These are phyloP conservation scores for Coix lacrymajobi DNA, from an alignment of 176 grass and related monocot species.

Conservation along the genomic window DNA sequence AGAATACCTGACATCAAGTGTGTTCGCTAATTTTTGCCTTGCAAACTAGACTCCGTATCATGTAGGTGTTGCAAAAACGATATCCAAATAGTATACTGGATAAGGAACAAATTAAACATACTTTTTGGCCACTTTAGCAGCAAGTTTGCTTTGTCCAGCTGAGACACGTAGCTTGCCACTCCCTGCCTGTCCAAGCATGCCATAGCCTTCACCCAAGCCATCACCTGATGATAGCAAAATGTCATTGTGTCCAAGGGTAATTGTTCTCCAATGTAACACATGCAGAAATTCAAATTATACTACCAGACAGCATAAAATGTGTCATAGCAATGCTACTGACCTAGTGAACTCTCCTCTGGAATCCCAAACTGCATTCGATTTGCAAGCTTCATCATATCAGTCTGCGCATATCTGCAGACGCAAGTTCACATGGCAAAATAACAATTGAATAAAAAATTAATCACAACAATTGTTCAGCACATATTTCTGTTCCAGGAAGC, in stretches of 20 bases:
- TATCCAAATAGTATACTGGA: constrained; percentile 3
- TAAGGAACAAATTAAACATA: constrained; percentile 21
- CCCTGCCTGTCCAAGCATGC: constrained; percentile 95
- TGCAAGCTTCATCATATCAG: constrained; percentile 88
- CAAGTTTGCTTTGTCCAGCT: constrained; percentile 62
- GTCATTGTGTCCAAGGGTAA: constrained; percentile 1
- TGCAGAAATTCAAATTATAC: background rate
- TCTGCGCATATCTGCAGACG: constrained; percentile 72
- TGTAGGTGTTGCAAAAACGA: background rate
- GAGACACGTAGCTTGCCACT: constrained; percentile 79
- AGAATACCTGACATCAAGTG: background rate
- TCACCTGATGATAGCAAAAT: constrained; percentile 48
- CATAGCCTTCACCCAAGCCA: constrained; percentile 84
- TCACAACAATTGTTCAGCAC: background rate
- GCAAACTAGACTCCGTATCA: background rate
- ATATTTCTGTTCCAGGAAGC: background rate
- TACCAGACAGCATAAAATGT: background rate
- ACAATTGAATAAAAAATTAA: background rate
- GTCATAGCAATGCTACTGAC: constrained; percentile 26
- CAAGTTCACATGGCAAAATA: background rate
- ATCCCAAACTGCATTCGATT: constrained; percentile 87
- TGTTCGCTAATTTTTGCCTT: constrained; percentile 2
- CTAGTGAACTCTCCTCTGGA: constrained; percentile 86
- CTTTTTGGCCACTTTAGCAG: constrained; percentile 77
- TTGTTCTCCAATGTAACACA: background rate